A percentile compares a stretch with the other conserved stretches of the same genome.
Conservation (phyloP, 345 rosid species). For the Syzygium grande region DNA sequence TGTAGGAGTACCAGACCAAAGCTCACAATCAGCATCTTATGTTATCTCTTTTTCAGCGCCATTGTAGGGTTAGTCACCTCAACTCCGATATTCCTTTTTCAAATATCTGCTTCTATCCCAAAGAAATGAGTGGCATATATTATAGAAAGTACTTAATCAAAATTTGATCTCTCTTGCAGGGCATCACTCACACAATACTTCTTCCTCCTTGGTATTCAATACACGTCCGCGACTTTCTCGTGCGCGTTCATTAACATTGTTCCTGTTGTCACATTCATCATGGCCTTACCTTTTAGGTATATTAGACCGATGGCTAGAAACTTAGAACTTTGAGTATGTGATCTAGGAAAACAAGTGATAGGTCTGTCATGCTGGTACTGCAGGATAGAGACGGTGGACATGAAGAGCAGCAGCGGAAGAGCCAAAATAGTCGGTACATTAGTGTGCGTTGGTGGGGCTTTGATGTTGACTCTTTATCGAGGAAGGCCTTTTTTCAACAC, state of each 20-base stretch:
- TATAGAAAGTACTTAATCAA: not conserved
- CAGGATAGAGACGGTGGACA: conserved; percentile 46
- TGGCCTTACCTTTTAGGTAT: conserved; percentile 60
- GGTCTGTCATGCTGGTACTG: not conserved
- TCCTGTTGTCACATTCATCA: conserved; percentile 54
- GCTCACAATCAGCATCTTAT: conserved; percentile 35
- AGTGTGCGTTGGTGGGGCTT: conserved; percentile 47
- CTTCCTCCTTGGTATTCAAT: conserved; percentile 59
- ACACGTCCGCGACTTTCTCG: conserved; percentile 61
- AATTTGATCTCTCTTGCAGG: conserved; percentile 19
- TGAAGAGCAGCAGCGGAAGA: conserved; percentile 33
- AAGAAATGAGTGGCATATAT: not conserved
- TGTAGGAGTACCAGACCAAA: conserved; percentile 52
- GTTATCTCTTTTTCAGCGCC: conserved; percentile 56
- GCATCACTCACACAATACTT: conserved; percentile 59
- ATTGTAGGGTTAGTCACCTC: conserved; percentile 46
- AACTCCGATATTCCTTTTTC: not conserved
- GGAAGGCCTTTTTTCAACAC: conserved; percentile 30
- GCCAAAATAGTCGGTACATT: conserved; percentile 49
- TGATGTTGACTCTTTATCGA: conserved; percentile 40
- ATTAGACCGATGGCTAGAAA: not conserved
- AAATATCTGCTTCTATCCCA: not conserved
- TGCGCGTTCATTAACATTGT: conserved; percentile 54
- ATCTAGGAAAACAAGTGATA: not conserved
- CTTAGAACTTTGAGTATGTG: not conserved